Evolutionary conservation across 2,329 filamentous ascomycete genomes (phyloP).

Genomic region (Aspergillus clavatus): DNA sequence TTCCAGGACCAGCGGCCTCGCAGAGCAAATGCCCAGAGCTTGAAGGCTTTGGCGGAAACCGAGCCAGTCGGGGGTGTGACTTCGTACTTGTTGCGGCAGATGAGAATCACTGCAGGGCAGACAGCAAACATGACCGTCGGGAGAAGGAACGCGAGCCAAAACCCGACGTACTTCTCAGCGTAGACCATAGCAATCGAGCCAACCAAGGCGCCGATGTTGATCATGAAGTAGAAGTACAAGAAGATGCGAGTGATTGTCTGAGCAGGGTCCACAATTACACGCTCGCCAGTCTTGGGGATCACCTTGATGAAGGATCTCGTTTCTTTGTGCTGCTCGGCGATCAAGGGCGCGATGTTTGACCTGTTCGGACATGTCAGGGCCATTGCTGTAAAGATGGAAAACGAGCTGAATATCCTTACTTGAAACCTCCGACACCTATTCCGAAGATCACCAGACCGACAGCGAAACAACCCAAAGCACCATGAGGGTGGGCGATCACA

Average conservation of each 20-base stretch:
- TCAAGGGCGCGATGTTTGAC: conserved; percentile 67
- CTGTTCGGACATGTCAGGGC: conserved; percentile 4
- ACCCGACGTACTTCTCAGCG: conserved; percentile 70
- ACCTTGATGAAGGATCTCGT: conserved; percentile 55
- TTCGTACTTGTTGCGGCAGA: conserved; percentile 60
- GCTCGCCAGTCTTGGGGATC: conserved; percentile 53
- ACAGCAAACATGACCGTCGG: conserved; percentile 61
- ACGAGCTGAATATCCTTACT: conserved; percentile 33
- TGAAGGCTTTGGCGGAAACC: conserved; percentile 62
- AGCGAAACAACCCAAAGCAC: conserved; percentile 59
- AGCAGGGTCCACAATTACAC: conserved; percentile 65
- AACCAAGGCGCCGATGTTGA: conserved; percentile 61
- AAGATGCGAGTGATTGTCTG: conserved; percentile 66
- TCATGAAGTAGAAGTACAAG: conserved; percentile 66
- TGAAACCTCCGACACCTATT: conserved; percentile 73
- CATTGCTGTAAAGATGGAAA: not conserved
- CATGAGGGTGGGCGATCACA: conserved; percentile 55
- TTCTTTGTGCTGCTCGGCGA: conserved; percentile 65
- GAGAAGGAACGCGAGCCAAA: conserved; percentile 56
- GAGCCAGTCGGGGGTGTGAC: conserved; percentile 66
- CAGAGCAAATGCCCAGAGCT: conserved; percentile 56
- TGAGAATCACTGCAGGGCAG: conserved; percentile 57
- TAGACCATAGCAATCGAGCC: conserved; percentile 65
- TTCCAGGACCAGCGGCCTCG: conserved; percentile 61
- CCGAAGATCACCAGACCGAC: conserved; percentile 64